A percentile compares a stretch with the other conserved stretches of the same genome.
Evolutionary conservation across 2,329 filamentous ascomycete species (phyloP).

Genomic region (Scedosporium dehoogii): DNA sequence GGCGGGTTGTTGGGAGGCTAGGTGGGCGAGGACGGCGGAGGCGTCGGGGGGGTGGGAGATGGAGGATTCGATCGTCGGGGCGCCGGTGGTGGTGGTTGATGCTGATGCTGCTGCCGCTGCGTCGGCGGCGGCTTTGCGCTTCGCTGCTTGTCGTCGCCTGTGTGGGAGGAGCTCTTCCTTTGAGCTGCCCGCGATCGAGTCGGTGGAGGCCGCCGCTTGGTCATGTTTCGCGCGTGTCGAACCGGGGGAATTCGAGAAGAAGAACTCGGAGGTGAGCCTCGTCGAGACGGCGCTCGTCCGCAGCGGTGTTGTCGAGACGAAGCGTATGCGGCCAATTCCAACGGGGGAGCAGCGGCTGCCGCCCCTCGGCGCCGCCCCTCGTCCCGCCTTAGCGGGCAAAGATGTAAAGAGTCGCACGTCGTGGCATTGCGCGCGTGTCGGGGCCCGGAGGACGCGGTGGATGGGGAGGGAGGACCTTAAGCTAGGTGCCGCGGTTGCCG

Average conservation of each 20-base stretch:
- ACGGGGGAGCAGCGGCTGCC: no score
- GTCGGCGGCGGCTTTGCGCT: constrained; percentile 8
- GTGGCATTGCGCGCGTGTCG: background rate
- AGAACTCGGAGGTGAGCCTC: constrained; percentile 2
- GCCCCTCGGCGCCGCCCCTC: no score
- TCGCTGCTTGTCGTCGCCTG: constrained; percentile 10
- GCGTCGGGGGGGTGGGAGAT: constrained; percentile 34
- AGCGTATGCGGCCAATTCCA: background rate
- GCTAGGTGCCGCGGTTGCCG: constrained; percentile 4
- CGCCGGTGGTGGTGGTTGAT: background rate
- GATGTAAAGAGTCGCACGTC: background rate
- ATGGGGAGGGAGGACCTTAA: background rate
- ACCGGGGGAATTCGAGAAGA: background rate
- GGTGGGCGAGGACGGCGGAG: constrained; percentile 45
- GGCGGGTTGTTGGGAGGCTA: constrained; percentile 37
- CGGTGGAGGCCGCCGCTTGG: background rate
- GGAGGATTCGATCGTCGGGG: constrained; percentile 5
- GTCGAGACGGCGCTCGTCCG: background rate
- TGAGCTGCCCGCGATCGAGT: background rate
- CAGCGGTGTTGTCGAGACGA: background rate
- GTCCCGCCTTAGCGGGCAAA: background rate
- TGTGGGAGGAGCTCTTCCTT: constrained; percentile 8
- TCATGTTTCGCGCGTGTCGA: background rate
- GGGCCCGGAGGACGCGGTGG: background rate
- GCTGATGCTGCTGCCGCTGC: constrained; percentile 5